Base-by-base conservation (phyloP, 1,139 yeast species). In the Kodamaea sp. region DNA sequence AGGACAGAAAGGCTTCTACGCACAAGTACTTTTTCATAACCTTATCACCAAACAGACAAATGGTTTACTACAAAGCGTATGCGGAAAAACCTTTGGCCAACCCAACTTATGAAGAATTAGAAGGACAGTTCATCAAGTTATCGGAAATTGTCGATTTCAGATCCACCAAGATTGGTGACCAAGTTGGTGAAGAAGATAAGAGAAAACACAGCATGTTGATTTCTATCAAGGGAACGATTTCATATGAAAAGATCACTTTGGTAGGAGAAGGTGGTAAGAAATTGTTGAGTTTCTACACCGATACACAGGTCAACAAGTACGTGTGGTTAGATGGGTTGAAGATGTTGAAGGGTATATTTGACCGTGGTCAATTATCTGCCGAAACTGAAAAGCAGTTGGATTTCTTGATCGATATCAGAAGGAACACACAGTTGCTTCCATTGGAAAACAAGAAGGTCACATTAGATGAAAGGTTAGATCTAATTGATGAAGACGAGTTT, bases 271-370 rank as follows among this genome's bases (percentile, higher is more conserved):
- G 61, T 26, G 57, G 59, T 25, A 66, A 69, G 36, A 52, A 56
- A 15, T 46, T 79, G 11, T 66, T 86, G 39, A 60, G 70, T 15
- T 83, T 86, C 48, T 85, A 74, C 55, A 76, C 86, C 6, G 92
- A 85, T 43, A 82, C 89, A 5, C 75, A 77, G 41, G 88, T 83
- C 33, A 74, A 78, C 39, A 80, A 84, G 34, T 77, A 76, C 39
- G 78, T 82, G 8, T 87, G 95, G 94, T 66, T 83, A 29, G 95
- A 87, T 59, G 96, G 95, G 1, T 59, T 87, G 38, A 79, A 78
- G 53, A 68, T 86, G 73, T 65, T 84, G 46, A 63, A 61, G 42
- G 69, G 68, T 3, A 51, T 57, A 46, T 55, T 51, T 5, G 52
- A 54, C 20, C 53, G 53, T 4, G 65, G 64, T 13, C 60, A 62